phyloP scores from a whole-genome alignment of 306 rosid species.

The Adenanthera pavonina region DNA sequence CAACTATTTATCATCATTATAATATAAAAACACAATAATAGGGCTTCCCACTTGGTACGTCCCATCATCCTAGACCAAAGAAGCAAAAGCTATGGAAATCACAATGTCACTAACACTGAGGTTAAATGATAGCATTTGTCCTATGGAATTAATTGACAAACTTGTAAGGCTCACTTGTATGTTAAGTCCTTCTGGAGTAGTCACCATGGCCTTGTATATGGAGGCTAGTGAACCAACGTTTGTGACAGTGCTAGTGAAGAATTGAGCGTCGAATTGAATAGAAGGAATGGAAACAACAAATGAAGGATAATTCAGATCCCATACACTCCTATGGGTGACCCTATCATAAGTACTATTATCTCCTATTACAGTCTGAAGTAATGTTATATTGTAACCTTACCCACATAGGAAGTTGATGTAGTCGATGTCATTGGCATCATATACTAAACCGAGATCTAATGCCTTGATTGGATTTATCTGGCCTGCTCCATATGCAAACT shows the following conservation, averaged over 20 bases:
- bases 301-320: background rate
- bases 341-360: background rate
- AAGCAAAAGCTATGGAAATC: background rate
- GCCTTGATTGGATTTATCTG: slow-evolving; percentile 46
- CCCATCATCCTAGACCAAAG: background rate
- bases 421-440: slow-evolving; percentile 45
- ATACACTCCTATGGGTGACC: background rate
- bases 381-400: slow-evolving; percentile 46
- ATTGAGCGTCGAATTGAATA: too few relatives aligned
- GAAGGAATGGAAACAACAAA: background rate
- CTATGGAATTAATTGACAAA: slow-evolving; percentile 19
- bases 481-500: slow-evolving; percentile 55
- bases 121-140: slow-evolving; percentile 14
- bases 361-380: background rate
- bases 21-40: background rate
- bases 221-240: background rate
- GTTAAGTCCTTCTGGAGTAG: background rate
- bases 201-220: background rate
- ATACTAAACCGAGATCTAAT: slow-evolving; percentile 44
- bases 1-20: background rate
- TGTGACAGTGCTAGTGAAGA: slow-evolving; percentile 5
- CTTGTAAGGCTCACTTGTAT: slow-evolving; percentile 16
- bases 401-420: slow-evolving; percentile 49
- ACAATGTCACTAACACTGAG: slow-evolving; percentile 7
- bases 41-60: slow-evolving; percentile 32